These are phyloP conservation scores for Brassica rapa DNA, from an alignment of 345 rosid species.

Conservation along the genomic window DNA sequence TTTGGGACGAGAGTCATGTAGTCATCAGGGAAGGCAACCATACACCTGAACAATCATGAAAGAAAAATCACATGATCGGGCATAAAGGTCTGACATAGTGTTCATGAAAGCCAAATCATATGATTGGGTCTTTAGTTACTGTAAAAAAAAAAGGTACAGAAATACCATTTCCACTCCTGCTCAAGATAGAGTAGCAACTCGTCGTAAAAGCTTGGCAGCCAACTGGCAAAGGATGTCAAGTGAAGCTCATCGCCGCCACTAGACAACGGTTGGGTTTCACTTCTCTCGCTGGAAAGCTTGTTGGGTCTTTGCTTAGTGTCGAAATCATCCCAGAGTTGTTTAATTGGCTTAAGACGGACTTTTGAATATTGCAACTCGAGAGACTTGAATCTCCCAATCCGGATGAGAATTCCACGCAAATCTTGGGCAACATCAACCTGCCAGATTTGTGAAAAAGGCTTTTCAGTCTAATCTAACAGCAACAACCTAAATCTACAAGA, in stretches of 20 bases:
- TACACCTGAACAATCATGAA: conserved; percentile 63
- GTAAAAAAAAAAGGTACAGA: neutral
- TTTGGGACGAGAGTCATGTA: conserved; percentile 76
- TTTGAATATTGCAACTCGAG: conserved; percentile 83
- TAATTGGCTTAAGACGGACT: conserved; percentile 82
- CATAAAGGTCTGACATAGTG: conserved; percentile 6
- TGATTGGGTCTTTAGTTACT: neutral
- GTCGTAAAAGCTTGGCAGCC: conserved; percentile 96
- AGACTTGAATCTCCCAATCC: conserved; percentile 94
- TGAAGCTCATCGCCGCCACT: conserved; percentile 52
- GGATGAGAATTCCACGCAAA: conserved; percentile 87
- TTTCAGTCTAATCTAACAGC: conserved; percentile 17
- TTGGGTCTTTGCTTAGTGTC: conserved; percentile 62
- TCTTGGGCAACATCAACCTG: conserved; percentile 95
- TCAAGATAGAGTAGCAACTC: conserved; percentile 92
- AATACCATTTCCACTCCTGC: conserved; percentile 99
- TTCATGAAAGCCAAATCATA: conserved; percentile 10
- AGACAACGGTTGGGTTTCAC: conserved; percentile 58
- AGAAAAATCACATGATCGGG: conserved; percentile 15
- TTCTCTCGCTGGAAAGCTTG: conserved; percentile 62
- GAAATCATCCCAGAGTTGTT: conserved; percentile 93
- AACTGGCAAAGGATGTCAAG: conserved; percentile 64
- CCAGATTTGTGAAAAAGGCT: conserved; percentile 19
- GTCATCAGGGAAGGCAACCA: conserved; percentile 94
- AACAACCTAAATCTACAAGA: neutral